Percentiles rank a stretch among this genome's conserved stretches.
Conservation (phyloP, 768 basidiomycete genomes). For the Jaapia argillacea region DNA sequence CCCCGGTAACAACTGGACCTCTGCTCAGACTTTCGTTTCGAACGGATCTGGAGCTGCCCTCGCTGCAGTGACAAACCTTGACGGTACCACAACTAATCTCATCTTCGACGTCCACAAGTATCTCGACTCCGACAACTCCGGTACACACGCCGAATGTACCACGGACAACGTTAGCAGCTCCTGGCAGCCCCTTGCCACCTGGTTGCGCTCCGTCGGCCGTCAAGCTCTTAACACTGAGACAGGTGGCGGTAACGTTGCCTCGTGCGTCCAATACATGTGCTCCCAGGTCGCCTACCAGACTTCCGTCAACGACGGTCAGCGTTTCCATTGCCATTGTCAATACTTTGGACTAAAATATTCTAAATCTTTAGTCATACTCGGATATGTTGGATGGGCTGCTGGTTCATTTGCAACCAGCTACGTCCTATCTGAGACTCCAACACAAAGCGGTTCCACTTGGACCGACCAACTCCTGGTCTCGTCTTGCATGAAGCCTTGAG, state of each 20-base stretch:
- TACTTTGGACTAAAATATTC: neutral
- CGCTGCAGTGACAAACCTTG: slow-evolving; percentile 32
- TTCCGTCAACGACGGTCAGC: slow-evolving; percentile 4
- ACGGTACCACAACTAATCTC: too few relatives aligned
- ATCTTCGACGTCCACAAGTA: too few relatives aligned
- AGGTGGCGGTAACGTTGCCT: slow-evolving; percentile 43
- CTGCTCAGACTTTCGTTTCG: slow-evolving; percentile 27
- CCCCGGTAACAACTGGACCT: slow-evolving; percentile 31
- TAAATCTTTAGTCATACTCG: too few relatives aligned
- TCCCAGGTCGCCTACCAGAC: neutral
- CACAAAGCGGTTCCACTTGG: neutral
- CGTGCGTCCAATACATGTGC: slow-evolving; percentile 31
- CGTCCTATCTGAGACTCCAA: neutral
- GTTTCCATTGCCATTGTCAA: too few relatives aligned
- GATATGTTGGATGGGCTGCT: neutral
- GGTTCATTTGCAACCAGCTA: neutral
- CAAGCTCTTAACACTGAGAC: too few relatives aligned
- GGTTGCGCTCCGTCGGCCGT: slow-evolving; percentile 37
- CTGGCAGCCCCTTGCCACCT: slow-evolving; percentile 35
- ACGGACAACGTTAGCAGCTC: slow-evolving; percentile 42
- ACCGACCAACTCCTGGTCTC: neutral
- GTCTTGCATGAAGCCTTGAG: neutral
- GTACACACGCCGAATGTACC: slow-evolving; percentile 34
- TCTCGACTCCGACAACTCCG: slow-evolving; percentile 34
- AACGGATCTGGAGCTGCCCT: slow-evolving; percentile 27